phyloP scores from a whole-genome alignment of 2,329 filamentous ascomycete species.

The Zymoseptoria pseudotritici region DNA sequence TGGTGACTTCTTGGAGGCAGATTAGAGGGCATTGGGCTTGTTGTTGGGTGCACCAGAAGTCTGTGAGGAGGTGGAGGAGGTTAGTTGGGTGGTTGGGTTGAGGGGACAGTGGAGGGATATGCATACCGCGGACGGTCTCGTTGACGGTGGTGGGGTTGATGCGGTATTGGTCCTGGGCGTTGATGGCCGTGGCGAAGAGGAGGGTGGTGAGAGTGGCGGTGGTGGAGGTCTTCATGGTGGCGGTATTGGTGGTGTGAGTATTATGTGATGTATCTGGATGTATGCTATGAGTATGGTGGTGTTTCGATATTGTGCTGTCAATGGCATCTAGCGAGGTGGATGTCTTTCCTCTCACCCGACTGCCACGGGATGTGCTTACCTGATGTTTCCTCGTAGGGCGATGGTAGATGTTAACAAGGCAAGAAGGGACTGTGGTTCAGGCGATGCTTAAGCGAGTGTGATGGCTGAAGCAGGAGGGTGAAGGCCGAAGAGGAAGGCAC shows the following conservation, averaged over 20 bases:
- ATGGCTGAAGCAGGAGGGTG: background rate
- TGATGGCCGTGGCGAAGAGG: constrained; percentile 47
- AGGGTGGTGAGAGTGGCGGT: constrained; percentile 43
- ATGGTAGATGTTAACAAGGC: background rate
- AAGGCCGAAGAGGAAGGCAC: background rate
- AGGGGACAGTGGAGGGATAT: background rate
- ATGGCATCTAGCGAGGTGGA: background rate
- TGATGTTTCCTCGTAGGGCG: background rate
- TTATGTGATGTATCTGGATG: background rate
- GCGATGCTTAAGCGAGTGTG: background rate
- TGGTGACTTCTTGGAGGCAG: constrained; percentile 55
- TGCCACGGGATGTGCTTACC: background rate
- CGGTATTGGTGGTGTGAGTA: background rate
- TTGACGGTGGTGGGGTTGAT: constrained; percentile 58
- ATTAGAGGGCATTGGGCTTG: constrained; percentile 60
- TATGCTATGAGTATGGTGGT: constrained; percentile 4
- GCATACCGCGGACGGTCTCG: constrained; percentile 25
- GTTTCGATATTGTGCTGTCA: background rate
- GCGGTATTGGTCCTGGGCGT: constrained; percentile 47
- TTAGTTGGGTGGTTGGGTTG: constrained; percentile 11
- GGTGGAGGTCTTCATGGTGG: constrained; percentile 40
- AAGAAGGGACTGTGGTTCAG: background rate
- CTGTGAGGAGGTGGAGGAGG: background rate
- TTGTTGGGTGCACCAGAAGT: constrained; percentile 59
- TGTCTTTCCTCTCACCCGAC: background rate